Conservation (phyloP, 495 filamentous ascomycete species). For the Lentithecium fluviatile region DNA sequence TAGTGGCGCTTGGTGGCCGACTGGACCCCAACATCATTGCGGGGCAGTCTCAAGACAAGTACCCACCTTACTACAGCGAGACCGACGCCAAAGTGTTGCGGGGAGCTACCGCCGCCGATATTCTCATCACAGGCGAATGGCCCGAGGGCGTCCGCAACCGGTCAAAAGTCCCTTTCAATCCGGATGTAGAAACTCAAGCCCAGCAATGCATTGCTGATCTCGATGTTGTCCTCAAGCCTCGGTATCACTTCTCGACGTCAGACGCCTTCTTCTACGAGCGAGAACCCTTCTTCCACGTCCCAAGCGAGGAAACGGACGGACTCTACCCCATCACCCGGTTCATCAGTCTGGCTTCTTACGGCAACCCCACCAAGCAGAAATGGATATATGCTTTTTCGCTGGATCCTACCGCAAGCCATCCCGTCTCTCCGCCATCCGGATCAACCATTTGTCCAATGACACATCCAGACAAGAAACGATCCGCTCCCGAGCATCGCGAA, state of each 20-base stretch:
- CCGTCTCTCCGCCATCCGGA: slow-evolving; percentile 59
- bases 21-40: slow-evolving; percentile 55
- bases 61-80: slow-evolving; percentile 66
- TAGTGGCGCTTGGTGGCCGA: slow-evolving; percentile 75
- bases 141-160: slow-evolving; percentile 66
- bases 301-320: slow-evolving; percentile 53
- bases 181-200: slow-evolving; percentile 47
- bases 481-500: slow-evolving; percentile 51
- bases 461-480: slow-evolving; percentile 59
- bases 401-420: slow-evolving; percentile 58
- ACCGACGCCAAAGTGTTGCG: slow-evolving; percentile 72
- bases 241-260: slow-evolving; percentile 81
- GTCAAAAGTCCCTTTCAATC: slow-evolving; percentile 55
- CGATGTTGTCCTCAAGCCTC: slow-evolving; percentile 70
- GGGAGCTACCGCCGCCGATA: slow-evolving; percentile 74
- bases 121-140: slow-evolving; percentile 84
- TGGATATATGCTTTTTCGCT: slow-evolving; percentile 88
- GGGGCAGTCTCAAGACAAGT: slow-evolving; percentile 59
- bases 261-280: slow-evolving; percentile 75
- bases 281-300: slow-evolving; percentile 83
- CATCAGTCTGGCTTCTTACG: slow-evolving; percentile 76
- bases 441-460: slow-evolving; percentile 70
- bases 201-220: slow-evolving; percentile 68
- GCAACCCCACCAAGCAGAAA: slow-evolving; percentile 72
- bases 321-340: slow-evolving; percentile 72